A percentile compares a stretch with the other conserved stretches of the same genome.
phyloP scores from a whole-genome alignment of 805 yeast species.

The Hagleromyces aurorensis region DNA sequence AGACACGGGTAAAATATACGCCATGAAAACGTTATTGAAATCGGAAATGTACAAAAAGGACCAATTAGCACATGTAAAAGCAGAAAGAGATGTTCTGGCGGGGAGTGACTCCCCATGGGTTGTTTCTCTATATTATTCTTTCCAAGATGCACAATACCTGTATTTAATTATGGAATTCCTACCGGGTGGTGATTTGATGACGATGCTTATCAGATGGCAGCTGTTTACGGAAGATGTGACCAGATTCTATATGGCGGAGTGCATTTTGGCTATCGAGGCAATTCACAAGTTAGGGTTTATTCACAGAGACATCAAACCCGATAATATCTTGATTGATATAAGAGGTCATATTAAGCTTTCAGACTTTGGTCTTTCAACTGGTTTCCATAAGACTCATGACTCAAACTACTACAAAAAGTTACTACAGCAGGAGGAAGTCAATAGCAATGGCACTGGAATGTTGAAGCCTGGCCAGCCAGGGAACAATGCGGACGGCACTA shows the following conservation, averaged over 20 bases:
- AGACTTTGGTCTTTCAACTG: slow-evolving; percentile 84
- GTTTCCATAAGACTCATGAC: slow-evolving; percentile 91
- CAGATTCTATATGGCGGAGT: slow-evolving; percentile 91
- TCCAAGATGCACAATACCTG: slow-evolving; percentile 69
- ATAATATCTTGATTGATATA: slow-evolving; percentile 82
- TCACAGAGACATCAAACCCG: slow-evolving; percentile 97
- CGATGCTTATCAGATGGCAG: slow-evolving; percentile 92
- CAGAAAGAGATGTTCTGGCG: slow-evolving; percentile 92
- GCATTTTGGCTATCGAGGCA: slow-evolving; percentile 91
- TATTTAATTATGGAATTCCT: slow-evolving; percentile 92
- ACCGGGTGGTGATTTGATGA: slow-evolving; percentile 87
- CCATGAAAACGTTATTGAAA: slow-evolving; percentile 87
- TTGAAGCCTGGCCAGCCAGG: slow-evolving; percentile 31
- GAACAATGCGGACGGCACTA: slow-evolving; percentile 17
- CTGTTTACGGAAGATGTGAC: slow-evolving; percentile 89
- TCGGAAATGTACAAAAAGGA: slow-evolving; percentile 93
- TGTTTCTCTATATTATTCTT: slow-evolving; percentile 70
- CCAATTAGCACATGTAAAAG: slow-evolving; percentile 90
- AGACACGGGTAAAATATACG: slow-evolving; percentile 85
- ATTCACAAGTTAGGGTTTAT: slow-evolving; percentile 89
- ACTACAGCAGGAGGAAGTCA: slow-evolving; percentile 52
- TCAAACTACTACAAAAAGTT: slow-evolving; percentile 77
- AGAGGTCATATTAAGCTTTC: slow-evolving; percentile 75
- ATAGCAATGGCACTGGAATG: slow-evolving; percentile 23
- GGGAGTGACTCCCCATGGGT: slow-evolving; percentile 88